Evolutionary conservation across 805 yeast genomes (phyloP), one percentile per base, ranked within the genome.

Genomic region (Yarrowia divulgata): DNA sequence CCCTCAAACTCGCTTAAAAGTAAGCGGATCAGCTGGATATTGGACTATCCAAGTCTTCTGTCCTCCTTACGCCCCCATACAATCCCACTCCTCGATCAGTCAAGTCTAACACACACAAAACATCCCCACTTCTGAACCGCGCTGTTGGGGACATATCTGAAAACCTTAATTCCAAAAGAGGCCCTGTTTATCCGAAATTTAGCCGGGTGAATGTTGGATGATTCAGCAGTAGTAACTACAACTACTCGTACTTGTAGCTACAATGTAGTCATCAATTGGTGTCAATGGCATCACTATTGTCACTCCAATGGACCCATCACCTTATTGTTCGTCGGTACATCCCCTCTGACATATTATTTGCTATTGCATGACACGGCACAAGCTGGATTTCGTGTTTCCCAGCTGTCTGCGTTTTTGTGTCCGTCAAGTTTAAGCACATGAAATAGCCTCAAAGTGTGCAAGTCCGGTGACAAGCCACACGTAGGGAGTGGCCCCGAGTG

Each of bases 391-490:
- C 54, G 54, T 14, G 54, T 48, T 48, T 48, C 29, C 29, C 18
- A 23, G 29, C 29, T 29, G 54, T 29, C 8, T 13, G 8, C 3
- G 34, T 34, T 52, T 35, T n/a, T 34, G 12, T 8, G 19, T 29
- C 29, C 18, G 19, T 48, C 13, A 34, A 18, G 1, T 52, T 52
- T 16, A 52, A 52, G 14, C n/a, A 10, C 14, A n/a, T 13, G 16
- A 32, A 49, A 49, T 49, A 49, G 55, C 55, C 55, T 49, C 55
- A 48, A 29, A 48, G 54, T 49, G 55, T 49, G 14, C 16, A 46
- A 14, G 50, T 29, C 37, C n/a, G 23, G 42, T 52, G 39, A 34
- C 29, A 52, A 52, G 57, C 57, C 57, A 52, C 57, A 52, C 42
- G 18, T 12, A 7, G 12, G 2, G 3, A 4, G 37, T 29, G 54